Evolutionary conservation across 2,329 filamentous ascomycete species (phyloP).

Genomic region (Aspergillus sp.): DNA sequence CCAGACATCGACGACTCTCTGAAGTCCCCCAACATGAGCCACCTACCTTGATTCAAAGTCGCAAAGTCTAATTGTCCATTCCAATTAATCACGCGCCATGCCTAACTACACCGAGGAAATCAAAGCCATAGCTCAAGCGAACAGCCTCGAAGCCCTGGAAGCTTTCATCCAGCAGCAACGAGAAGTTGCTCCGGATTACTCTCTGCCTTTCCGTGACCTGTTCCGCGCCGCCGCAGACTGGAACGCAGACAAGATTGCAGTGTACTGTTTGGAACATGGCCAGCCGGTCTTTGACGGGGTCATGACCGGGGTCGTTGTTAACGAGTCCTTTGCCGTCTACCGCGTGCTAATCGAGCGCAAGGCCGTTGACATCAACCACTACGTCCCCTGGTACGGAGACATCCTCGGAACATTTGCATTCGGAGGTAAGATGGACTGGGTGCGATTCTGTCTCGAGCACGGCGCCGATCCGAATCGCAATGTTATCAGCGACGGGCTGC

Average conservation of each 20-base stretch:
- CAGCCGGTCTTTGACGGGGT: background rate
- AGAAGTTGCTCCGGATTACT: constrained; percentile 1
- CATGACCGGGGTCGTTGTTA: background rate
- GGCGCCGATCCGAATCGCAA: constrained; percentile 12
- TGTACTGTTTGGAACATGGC: constrained; percentile 7
- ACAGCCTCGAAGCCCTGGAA: constrained; percentile 1
- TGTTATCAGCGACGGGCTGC: background rate
- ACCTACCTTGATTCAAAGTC: too few species aligned
- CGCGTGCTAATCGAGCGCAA: constrained; percentile 4
- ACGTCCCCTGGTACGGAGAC: constrained; percentile 8
- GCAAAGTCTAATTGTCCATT: too few species aligned
- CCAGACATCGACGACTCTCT: too few species aligned
- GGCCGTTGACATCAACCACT: constrained; percentile 1
- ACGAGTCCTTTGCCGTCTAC: constrained; percentile 6
- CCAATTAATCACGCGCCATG: background rate
- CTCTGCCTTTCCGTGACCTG: background rate
- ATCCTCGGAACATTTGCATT: constrained; percentile 1
- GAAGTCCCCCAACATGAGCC: too few species aligned
- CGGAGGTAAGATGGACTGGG: constrained; percentile 2
- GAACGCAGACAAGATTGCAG: background rate
- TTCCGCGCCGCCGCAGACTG: background rate
- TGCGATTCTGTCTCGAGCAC: constrained; percentile 12
- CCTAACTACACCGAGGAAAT: background rate
- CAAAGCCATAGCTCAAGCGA: background rate
- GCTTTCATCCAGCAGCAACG: constrained; percentile 7